Percentiles rank a stretch among this genome's conserved stretches.
These are phyloP conservation scores for Erucastrum elatum DNA, from an alignment of 345 rosid genomes.

Conservation along the genomic window DNA sequence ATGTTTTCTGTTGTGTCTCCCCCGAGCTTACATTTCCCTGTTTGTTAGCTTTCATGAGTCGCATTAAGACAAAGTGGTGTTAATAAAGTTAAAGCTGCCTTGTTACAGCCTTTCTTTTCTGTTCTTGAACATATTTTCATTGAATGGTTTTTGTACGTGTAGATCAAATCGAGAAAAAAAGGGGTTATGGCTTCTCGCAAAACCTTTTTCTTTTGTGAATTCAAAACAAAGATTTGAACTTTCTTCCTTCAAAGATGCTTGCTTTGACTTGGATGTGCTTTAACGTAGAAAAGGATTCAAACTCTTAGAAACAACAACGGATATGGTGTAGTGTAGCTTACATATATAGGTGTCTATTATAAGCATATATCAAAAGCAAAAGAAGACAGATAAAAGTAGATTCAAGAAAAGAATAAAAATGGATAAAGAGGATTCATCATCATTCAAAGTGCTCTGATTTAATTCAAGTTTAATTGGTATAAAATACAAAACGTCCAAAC, in stretches of 20 bases:
- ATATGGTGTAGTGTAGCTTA: constrained; percentile 29
- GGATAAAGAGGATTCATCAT: constrained; percentile 28
- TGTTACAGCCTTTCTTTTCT: constrained; percentile 1
- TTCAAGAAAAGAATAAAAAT: constrained; percentile 24
- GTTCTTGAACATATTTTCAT: background rate
- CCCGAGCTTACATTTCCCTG: constrained; percentile 13
- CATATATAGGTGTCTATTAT: constrained; percentile 3
- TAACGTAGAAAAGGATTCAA: constrained; percentile 15
- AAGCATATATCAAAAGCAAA: constrained; percentile 32
- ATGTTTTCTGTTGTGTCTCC: constrained; percentile 38
- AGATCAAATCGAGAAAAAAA: constrained; percentile 25
- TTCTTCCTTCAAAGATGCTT: constrained; percentile 34
- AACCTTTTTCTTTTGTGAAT: constrained; percentile 23
- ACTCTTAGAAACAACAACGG: constrained; percentile 14
- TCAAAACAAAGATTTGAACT: constrained; percentile 33
- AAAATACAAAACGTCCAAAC: constrained; percentile 34
- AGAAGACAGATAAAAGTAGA: background rate
- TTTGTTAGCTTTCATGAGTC: constrained; percentile 25
- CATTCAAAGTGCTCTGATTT: constrained; percentile 23
- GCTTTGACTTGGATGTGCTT: constrained; percentile 31
- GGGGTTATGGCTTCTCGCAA: constrained; percentile 23
- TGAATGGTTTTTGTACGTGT: constrained; percentile 33
- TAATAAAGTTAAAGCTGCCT: constrained; percentile 39
- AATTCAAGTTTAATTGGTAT: constrained; percentile 6
- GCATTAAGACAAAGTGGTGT: constrained; percentile 35